Percentiles rank a stretch among this genome's conserved stretches.
Conservation (phyloP, 108 stramenopile genomes). For the Nitzschia putrida region DNA sequence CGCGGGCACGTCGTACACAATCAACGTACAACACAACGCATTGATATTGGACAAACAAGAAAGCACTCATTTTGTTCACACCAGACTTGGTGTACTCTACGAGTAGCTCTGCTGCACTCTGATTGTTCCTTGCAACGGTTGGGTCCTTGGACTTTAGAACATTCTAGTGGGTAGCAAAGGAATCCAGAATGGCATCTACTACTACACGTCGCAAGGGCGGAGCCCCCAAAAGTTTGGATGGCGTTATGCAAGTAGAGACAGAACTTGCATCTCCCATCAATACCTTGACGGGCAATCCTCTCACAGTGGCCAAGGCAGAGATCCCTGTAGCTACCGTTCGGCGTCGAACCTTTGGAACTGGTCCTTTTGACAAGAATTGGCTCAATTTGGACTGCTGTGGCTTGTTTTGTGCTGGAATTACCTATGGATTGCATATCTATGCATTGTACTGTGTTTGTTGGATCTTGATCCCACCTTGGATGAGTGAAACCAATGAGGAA, state of each 20-base stretch:
- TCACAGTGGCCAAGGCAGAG: slow-evolving; percentile 2
- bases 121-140: neutral
- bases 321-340: slow-evolving; percentile 51
- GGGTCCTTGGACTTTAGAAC: neutral
- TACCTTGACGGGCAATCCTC: neutral
- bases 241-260: neutral
- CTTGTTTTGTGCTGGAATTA: slow-evolving; percentile 74
- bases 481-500: slow-evolving; percentile 64
- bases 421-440: slow-evolving; percentile 70
- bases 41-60: no score
- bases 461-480: slow-evolving; percentile 82
- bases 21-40: no score
- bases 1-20: no score
- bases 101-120: no score
- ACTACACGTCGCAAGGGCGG: slow-evolving; percentile 40
- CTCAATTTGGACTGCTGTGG: slow-evolving; percentile 87
- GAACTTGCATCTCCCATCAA: slow-evolving; percentile 3
- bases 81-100: no score
- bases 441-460: slow-evolving; percentile 66
- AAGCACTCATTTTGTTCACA: no score
- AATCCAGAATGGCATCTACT: slow-evolving; percentile 21
- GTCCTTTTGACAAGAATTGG: slow-evolving; percentile 78
- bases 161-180: no score
- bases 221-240: slow-evolving; percentile 30
- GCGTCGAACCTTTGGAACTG: slow-evolving; percentile 67